Base-by-base conservation (phyloP, 306 rosid genomes). In the Trifolium repens region DNA sequence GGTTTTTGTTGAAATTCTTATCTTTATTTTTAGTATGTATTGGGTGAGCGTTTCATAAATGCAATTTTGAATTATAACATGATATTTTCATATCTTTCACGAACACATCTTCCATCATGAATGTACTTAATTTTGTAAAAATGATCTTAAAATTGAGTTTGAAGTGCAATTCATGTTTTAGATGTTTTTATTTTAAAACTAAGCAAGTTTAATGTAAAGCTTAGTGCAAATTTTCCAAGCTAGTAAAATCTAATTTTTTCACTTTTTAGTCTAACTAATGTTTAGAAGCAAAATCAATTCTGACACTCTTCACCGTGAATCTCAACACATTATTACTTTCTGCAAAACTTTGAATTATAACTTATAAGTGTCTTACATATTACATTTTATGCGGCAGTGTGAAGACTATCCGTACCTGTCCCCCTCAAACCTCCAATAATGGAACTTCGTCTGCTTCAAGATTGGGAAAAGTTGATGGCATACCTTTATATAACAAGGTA, bases 371-470 rank as follows among this genome's bases (percentile, higher is more conserved):
- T 32, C 42, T 60, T 60, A 60, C 42, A 53, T 53, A 17, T 53
- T 4, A 79, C 60, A 24, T 68, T 61, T 77, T 57, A 75, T 84
- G 80, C 74, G 84, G 82, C 86, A 94, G 99, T 70, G 97, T 94
- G 85, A 94, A 90, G 85, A 87, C 91, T 63, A 94, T 94, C 61
- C 94, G 99, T 5, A 94, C 99, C 64, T 94, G 99, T 83, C 99
- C 93, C 55, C 99, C 99, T 50, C 98, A 90, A 78, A 74, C 83
- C 66, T 82, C 96, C 39, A 88, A 85, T 61, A 84, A 84, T 43
- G 94, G 91, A 80, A 87, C 86, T 83, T 79, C 94, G 70, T 85
- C 90, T 54, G 87, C 88, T 66, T 83, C 97, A 71, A 90, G 92
- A 84, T 78, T 82, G 67, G 87, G 89, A 79, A 94, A 92, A 89